Conservation (phyloP, 1,284 basidiomycete species). For the Agaricales sp. region DNA sequence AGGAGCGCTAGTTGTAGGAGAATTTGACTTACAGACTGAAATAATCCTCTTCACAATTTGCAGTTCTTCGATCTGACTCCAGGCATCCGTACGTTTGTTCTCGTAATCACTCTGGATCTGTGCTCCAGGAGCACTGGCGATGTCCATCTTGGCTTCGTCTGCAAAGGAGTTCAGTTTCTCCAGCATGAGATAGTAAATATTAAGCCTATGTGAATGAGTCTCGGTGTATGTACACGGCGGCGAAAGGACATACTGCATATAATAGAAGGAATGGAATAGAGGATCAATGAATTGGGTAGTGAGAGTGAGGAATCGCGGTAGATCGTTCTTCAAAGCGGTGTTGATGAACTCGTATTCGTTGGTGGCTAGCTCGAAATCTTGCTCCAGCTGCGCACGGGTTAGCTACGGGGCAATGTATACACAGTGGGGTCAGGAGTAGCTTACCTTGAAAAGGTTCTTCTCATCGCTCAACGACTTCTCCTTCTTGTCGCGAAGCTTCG, state of each 20-base stretch:
- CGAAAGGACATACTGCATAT: slow-evolving; percentile 81
- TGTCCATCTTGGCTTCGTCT: slow-evolving; percentile 73
- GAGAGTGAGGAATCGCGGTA: slow-evolving; percentile 86
- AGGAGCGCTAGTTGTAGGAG: neutral
- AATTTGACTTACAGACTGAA: slow-evolving; percentile 45
- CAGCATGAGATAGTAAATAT: slow-evolving; percentile 88
- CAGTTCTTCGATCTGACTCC: slow-evolving; percentile 66
- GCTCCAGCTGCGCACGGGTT: slow-evolving; percentile 71
- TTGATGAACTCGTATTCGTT: slow-evolving; percentile 98
- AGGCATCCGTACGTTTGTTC: slow-evolving; percentile 70
- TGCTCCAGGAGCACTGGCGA: slow-evolving; percentile 47
- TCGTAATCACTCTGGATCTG: slow-evolving; percentile 79
- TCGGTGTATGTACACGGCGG: too few species aligned
- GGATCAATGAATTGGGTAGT: slow-evolving; percentile 90
- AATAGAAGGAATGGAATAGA: slow-evolving; percentile 96
- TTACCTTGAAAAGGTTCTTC: slow-evolving; percentile 89
- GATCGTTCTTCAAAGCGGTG: slow-evolving; percentile 82
- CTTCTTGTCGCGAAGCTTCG: slow-evolving; percentile 95
- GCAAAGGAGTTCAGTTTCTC: slow-evolving; percentile 89
- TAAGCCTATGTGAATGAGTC: slow-evolving; percentile 58
- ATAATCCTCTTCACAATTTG: slow-evolving; percentile 73
- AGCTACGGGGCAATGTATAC: slow-evolving; percentile 12
- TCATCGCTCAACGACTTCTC: slow-evolving; percentile 90
- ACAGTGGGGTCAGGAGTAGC: slow-evolving; percentile 9
- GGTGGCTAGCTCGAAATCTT: slow-evolving; percentile 93